These are phyloP conservation scores for Zopfochytrium polystomum DNA, from an alignment of 371 early-diverging fungal genomes.

Conservation along the genomic window DNA sequence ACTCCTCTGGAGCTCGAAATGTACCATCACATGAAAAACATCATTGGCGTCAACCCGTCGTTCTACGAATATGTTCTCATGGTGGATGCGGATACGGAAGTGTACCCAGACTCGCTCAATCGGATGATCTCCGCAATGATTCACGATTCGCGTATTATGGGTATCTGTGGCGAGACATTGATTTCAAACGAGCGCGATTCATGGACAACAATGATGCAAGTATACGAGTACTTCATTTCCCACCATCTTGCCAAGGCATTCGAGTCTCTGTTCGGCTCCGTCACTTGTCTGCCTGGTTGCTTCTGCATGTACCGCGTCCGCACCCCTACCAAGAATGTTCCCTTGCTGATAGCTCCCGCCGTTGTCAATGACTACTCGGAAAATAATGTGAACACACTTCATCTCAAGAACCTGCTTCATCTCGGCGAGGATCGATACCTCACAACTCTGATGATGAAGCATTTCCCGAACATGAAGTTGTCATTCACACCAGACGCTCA, in stretches of 20 bases:
- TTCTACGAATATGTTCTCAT: slow-evolving; percentile 89
- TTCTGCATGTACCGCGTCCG: slow-evolving; percentile 83
- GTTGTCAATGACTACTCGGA: slow-evolving; percentile 95
- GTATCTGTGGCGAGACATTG: slow-evolving; percentile 79
- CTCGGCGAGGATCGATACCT: slow-evolving; percentile 68
- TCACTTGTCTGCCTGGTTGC: too few species aligned
- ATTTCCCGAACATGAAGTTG: slow-evolving; percentile 94
- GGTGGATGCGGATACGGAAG: slow-evolving; percentile 91
- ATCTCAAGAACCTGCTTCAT: slow-evolving; percentile 60
- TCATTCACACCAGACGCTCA: slow-evolving; percentile 92
- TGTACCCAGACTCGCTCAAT: slow-evolving; percentile 72
- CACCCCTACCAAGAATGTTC: slow-evolving; percentile 18
- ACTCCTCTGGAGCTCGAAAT: too few species aligned
- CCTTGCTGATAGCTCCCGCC: slow-evolving; percentile 81
- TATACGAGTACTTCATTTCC: slow-evolving; percentile 82
- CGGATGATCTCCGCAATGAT: slow-evolving; percentile 79
- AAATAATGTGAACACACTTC: slow-evolving; percentile 92
- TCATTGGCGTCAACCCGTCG: slow-evolving; percentile 80
- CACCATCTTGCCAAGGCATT: slow-evolving; percentile 69
- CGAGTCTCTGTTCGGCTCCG: too few species aligned
- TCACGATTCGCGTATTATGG: slow-evolving; percentile 80
- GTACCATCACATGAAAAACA: slow-evolving; percentile 82
- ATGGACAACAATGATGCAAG: slow-evolving; percentile 93
- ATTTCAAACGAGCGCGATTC: slow-evolving; percentile 82
- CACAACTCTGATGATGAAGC: slow-evolving; percentile 82